Conservation (phyloP, 495 filamentous ascomycete genomes). For the Talaromyces ruber region DNA sequence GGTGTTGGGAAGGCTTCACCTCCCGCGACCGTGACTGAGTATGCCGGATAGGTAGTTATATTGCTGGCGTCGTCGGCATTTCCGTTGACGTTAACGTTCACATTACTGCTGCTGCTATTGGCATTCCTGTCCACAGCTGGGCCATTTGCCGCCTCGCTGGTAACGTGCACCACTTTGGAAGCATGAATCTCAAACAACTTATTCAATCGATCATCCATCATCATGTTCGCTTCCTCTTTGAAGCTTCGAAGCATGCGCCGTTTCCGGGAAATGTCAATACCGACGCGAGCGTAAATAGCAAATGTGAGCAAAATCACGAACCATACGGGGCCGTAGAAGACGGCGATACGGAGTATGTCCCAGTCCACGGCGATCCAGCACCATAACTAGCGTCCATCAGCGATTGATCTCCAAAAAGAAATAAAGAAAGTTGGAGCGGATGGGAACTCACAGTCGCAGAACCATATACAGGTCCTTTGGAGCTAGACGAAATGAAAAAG, state of each 20-base stretch:
- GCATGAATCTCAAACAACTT: constrained; percentile 32
- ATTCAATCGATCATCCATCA: constrained; percentile 24
- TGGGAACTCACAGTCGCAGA: constrained; percentile 48
- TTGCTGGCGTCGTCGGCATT: background rate
- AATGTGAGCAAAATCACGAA: constrained; percentile 63
- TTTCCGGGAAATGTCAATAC: constrained; percentile 56
- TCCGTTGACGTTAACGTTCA: background rate
- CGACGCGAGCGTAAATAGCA: constrained; percentile 65
- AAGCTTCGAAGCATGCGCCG: constrained; percentile 36
- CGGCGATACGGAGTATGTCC: constrained; percentile 65
- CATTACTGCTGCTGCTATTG: background rate
- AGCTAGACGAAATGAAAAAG: constrained; percentile 48
- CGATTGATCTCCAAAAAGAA: background rate
- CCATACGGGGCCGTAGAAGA: constrained; percentile 84
- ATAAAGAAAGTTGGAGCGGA: too few species aligned
- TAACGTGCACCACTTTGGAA: constrained; percentile 46
- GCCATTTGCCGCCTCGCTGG: constrained; percentile 24
- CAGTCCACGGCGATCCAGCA: constrained; percentile 68
- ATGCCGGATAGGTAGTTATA: constrained; percentile 14
- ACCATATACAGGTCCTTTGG: constrained; percentile 57
- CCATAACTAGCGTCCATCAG: constrained; percentile 49
- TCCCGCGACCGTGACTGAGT: constrained; percentile 29
- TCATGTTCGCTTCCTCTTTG: constrained; percentile 15
- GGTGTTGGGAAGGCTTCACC: constrained; percentile 9
- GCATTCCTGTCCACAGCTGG: background rate